Evolutionary conservation across 805 yeast species (phyloP).

Genomic region (Wickerhamiella kurtzmanii): DNA sequence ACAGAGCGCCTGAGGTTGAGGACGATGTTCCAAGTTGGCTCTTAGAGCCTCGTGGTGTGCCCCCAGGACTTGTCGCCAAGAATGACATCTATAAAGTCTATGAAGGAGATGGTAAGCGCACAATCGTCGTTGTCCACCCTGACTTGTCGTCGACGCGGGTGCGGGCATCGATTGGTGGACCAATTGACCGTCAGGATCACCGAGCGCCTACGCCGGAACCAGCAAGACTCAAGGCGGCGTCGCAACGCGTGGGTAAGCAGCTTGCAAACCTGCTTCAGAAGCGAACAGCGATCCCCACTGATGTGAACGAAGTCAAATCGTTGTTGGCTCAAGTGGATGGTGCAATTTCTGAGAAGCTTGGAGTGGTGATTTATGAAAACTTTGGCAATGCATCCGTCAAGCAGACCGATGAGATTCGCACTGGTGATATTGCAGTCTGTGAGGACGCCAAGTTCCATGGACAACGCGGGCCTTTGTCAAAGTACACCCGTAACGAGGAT

Average conservation of each 20-base stretch:
- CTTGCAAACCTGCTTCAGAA: slow-evolving; percentile 32
- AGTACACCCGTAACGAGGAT: slow-evolving; percentile 42
- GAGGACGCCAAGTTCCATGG: slow-evolving; percentile 62
- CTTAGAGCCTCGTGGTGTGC: slow-evolving; percentile 41
- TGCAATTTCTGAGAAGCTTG: slow-evolving; percentile 26
- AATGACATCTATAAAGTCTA: slow-evolving; percentile 42
- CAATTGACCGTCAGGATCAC: slow-evolving; percentile 4
- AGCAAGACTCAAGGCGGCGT: slow-evolving; percentile 36
- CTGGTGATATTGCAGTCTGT: slow-evolving; percentile 77
- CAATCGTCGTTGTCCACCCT: slow-evolving; percentile 56
- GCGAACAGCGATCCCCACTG: background rate
- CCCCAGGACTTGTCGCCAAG: slow-evolving; percentile 41
- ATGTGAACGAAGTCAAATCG: background rate
- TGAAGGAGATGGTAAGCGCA: slow-evolving; percentile 52
- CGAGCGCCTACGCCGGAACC: slow-evolving; percentile 36
- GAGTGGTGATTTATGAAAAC: slow-evolving; percentile 55
- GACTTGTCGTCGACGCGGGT: slow-evolving; percentile 58
- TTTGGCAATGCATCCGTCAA: slow-evolving; percentile 36
- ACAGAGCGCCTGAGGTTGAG: slow-evolving; percentile 24
- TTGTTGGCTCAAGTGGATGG: background rate
- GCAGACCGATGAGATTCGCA: slow-evolving; percentile 47
- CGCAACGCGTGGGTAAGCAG: slow-evolving; percentile 38
- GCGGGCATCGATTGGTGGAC: slow-evolving; percentile 40
- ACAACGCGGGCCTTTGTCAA: slow-evolving; percentile 41
- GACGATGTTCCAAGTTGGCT: slow-evolving; percentile 48